Evolutionary conservation across 805 yeast genomes (phyloP).

Genomic region (Nakazawaea holstii): DNA sequence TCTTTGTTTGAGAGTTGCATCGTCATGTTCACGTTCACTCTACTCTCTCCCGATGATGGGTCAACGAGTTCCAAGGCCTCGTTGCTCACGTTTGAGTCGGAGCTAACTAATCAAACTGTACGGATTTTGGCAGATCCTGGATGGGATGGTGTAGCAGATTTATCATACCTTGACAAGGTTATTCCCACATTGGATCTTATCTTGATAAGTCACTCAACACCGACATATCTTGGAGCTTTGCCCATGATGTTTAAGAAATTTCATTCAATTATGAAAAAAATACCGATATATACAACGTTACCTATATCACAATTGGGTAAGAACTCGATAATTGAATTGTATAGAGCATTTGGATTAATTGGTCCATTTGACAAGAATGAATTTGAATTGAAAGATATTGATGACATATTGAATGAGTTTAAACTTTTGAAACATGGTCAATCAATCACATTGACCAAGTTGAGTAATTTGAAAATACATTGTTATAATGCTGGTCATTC

Average conservation of each 20-base stretch:
- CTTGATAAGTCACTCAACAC: conserved; percentile 81
- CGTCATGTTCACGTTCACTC: conserved; percentile 12
- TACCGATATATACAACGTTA: conserved; percentile 83
- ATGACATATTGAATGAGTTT: conserved; percentile 48
- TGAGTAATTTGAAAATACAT: conserved; percentile 58
- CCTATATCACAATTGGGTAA: conserved; percentile 87
- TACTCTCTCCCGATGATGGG: conserved; percentile 9
- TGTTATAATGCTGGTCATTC: conserved; percentile 92
- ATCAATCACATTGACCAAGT: conserved; percentile 55
- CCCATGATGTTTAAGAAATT: conserved; percentile 56
- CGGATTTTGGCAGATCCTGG: conserved; percentile 67
- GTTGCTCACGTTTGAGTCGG: conserved; percentile 36
- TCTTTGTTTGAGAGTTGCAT: background rate
- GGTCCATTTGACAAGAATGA: conserved; percentile 62
- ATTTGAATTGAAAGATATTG: conserved; percentile 69
- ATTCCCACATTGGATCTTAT: conserved; percentile 57
- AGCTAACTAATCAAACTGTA: conserved; percentile 36
- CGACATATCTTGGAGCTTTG: conserved; percentile 76
- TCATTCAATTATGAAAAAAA: conserved; percentile 48
- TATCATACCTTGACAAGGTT: conserved; percentile 36
- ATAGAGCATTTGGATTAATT: conserved; percentile 63
- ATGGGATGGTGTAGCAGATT: conserved; percentile 54
- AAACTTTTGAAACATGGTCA: conserved; percentile 83
- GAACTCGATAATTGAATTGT: conserved; percentile 77
- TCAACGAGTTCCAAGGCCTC: conserved; percentile 32